These are phyloP conservation scores for Psidium friedrichsthalianum DNA, from an alignment of 345 rosid species.

Conservation along the genomic window DNA sequence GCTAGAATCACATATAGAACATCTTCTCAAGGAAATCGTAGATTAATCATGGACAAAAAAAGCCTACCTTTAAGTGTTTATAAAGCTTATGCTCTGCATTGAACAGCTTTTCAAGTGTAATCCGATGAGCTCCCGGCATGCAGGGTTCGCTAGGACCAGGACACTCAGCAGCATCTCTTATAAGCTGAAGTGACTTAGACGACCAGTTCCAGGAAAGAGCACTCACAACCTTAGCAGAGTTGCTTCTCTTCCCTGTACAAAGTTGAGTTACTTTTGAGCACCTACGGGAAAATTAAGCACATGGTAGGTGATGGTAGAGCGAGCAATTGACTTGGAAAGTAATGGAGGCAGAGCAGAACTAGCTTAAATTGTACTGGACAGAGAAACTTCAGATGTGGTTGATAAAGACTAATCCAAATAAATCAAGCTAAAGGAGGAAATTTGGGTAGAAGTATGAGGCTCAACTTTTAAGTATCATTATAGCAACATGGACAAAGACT, in stretches of 20 bases:
- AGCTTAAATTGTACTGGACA: neutral
- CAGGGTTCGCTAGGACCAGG: constrained; percentile 50
- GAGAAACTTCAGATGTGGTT: neutral
- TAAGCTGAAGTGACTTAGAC: constrained; percentile 53
- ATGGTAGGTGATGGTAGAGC: neutral
- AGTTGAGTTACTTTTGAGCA: neutral
- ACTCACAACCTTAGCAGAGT: constrained; percentile 82
- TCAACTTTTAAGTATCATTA: neutral
- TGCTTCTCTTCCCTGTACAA: constrained; percentile 61
- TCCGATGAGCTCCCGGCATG: constrained; percentile 75
- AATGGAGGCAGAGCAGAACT: neutral
- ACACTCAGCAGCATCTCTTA: constrained; percentile 25
- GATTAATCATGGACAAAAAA: neutral
- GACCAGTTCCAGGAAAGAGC: constrained; percentile 93
- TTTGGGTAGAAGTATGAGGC: neutral
- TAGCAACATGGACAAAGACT: neutral
- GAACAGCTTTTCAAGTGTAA: constrained; percentile 67
- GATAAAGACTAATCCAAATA: neutral
- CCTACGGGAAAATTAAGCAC: neutral
- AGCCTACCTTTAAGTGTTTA: constrained; percentile 62
- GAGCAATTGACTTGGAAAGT: neutral
- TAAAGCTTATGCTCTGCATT: constrained; percentile 72
- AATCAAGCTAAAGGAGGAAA: neutral
- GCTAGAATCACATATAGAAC: neutral
- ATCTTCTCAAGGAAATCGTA: neutral